phyloP scores from a whole-genome alignment of 768 basidiomycete genomes.

The Mycena crocata region DNA sequence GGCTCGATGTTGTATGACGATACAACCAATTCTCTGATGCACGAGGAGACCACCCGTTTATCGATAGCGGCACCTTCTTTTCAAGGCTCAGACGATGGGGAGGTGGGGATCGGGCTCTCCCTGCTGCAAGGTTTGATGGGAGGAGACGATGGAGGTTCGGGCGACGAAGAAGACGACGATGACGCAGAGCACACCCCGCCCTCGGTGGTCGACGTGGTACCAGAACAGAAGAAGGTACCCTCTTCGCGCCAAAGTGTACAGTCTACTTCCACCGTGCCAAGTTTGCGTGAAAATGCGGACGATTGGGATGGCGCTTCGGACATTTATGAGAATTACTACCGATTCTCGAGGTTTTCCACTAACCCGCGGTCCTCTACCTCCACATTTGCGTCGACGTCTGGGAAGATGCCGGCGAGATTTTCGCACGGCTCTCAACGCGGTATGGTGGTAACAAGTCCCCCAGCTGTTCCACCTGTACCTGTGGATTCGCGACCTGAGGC shows the following conservation, averaged over 20 bases:
- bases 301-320: constrained; percentile 79
- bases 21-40: constrained; percentile 10
- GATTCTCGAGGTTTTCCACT: constrained; percentile 74
- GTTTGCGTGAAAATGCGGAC: constrained; percentile 32
- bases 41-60: constrained; percentile 31
- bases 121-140: constrained; percentile 64
- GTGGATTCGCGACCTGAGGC: constrained; percentile 18
- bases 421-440: constrained; percentile 42
- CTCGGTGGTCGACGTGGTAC: background rate
- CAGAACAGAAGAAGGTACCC: constrained; percentile 26
- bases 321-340: constrained; percentile 81
- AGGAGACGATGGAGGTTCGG: constrained; percentile 39
- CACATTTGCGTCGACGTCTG: constrained; percentile 26
- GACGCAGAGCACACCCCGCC: constrained; percentile 15
- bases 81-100: constrained; percentile 57
- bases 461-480: constrained; percentile 28
- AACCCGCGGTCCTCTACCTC: constrained; percentile 43
- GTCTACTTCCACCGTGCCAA: constrained; percentile 18
- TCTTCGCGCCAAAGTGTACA: constrained; percentile 7
- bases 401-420: constrained; percentile 45
- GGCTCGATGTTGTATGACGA: constrained; percentile 14
- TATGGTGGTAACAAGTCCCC: background rate
- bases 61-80: constrained; percentile 36
- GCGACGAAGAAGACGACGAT: constrained; percentile 21
- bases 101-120: constrained; percentile 76